Evolutionary conservation across 192 early-diverging fungal genomes (phyloP), one percentile per base, ranked within the genome.

Genomic region (Borealophlyctis nickersoniae): DNA sequence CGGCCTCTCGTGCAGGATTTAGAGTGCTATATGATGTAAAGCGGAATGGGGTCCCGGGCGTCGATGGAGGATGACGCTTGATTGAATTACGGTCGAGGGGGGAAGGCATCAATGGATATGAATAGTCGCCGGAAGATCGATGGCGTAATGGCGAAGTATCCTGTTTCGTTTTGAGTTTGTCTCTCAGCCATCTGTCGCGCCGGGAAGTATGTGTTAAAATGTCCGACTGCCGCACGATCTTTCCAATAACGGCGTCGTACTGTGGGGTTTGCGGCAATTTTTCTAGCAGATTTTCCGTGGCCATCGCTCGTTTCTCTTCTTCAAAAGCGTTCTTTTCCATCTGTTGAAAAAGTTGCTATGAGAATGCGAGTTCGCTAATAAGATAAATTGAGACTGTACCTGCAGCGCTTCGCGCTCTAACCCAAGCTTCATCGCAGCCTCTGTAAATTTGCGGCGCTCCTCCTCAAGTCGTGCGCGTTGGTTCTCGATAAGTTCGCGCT

Each of bases 401-500:
- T 74, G 70, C 29, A 81, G 54, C 2, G 63, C 74, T 7, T 67
- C 68, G 50, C 91, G 78, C 57, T 92, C 88, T 22, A 84, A 63
- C 23, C 87, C 91, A 1, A 92, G 69, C 65, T 83, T 69, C 19
- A 91, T 80, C 14, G 88, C 89, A 3, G 86, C 86, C 36, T 88
- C 83, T 0, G 88, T 87, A 50, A 92, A 85, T 60, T 77, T 78
- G 26, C 68, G 49, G 13, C 86, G 86, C 61, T 92, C 87, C 32
- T 77, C 74, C 49, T 86, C 80, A 24, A 89, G 75, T 66, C 87
- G 70, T 36, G 57, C 51, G n/a, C 74, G 66, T 57, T 87, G 69
- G 19, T 76, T 66, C 34, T 76, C 74, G 52, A 85, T 54, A 33
- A 70, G 58, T 19, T 31, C 3, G 51, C 64, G 14, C 26, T 23